Percentiles rank a stretch among this genome's conserved stretches.
phyloP scores from a whole-genome alignment of 208 protist species.

The Wallacemonas sp. region DNA sequence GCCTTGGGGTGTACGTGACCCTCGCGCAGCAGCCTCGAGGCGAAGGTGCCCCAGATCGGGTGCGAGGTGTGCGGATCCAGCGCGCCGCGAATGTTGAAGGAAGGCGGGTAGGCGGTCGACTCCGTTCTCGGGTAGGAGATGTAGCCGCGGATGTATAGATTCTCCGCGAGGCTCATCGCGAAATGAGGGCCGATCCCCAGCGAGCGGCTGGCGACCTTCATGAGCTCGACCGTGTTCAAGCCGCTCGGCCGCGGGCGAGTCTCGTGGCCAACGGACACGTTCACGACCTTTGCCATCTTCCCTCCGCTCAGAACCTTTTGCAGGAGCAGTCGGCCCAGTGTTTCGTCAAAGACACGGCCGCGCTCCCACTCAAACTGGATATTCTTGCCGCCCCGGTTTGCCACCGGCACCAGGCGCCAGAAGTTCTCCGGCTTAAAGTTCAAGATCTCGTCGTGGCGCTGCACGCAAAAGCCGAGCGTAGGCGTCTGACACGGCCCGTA shows the following conservation, averaged over 20 bases:
- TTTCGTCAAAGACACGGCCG: conserved; percentile 89
- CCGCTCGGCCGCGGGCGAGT: conserved; percentile 71
- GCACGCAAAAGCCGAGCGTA: conserved; percentile 93
- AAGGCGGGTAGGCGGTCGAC: conserved; percentile 90
- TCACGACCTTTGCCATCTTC: conserved; percentile 63
- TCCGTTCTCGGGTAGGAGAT: conserved; percentile 98
- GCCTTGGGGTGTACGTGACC: conserved; percentile 76
- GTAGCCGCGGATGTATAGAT: conserved; percentile 96
- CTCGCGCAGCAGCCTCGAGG: conserved; percentile 47
- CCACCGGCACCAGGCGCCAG: conserved; percentile 75
- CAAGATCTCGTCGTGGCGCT: conserved; percentile 90
- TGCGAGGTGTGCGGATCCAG: conserved; percentile 55
- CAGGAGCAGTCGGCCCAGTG: conserved; percentile 67
- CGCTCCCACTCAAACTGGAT: conserved; percentile 90
- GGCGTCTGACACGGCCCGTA: conserved; percentile 98
- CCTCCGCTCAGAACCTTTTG: conserved; percentile 46
- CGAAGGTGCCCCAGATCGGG: conserved; percentile 75
- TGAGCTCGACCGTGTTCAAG: conserved; percentile 95
- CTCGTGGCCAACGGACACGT: conserved; percentile 58
- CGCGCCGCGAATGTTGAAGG: conserved; percentile 78
- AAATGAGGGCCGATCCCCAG: conserved; percentile 91
- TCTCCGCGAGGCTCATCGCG: conserved; percentile 95
- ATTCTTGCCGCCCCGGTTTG: conserved; percentile 52
- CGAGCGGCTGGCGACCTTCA: conserved; percentile 83
- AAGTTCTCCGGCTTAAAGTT: conserved; percentile 93